These are phyloP conservation scores for Usnea hakonensis DNA, from an alignment of 495 filamentous ascomycete species.

Conservation along the genomic window DNA sequence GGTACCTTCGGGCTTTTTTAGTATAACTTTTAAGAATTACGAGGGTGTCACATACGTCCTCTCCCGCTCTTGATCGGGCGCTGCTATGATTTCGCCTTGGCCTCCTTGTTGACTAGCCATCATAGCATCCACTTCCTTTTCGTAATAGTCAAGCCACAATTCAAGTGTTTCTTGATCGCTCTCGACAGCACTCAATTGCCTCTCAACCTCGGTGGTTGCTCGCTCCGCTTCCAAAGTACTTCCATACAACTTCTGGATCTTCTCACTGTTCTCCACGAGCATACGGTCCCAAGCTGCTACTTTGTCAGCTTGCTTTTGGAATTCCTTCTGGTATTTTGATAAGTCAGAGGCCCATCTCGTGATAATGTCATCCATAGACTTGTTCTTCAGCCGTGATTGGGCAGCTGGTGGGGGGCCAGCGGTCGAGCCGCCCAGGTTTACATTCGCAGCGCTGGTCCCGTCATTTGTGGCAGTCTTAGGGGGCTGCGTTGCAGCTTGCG, in stretches of 20 bases:
- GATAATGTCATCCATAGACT: conserved; percentile 99
- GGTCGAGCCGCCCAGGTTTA: conserved; percentile 58
- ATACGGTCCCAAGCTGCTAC: conserved; percentile 86
- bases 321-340: conserved; percentile 91
- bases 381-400: conserved; percentile 87
- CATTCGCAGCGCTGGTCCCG: conserved; percentile 25
- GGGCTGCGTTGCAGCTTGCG: conserved; percentile 19
- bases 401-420: conserved; percentile 66
- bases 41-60: conserved; percentile 51
- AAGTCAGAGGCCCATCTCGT: conserved; percentile 95
- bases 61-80: conserved; percentile 90
- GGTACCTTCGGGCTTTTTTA: conserved; percentile 49
- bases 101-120: conserved; percentile 58
- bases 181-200: conserved; percentile 80
- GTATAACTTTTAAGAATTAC: neutral
- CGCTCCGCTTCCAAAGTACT: conserved; percentile 86
- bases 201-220: conserved; percentile 82
- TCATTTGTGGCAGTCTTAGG: conserved; percentile 20
- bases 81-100: conserved; percentile 62
- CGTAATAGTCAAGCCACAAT: conserved; percentile 78
- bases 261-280: conserved; percentile 84
- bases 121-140: conserved; percentile 79
- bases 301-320: conserved; percentile 77
- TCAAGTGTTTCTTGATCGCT: conserved; percentile 84
- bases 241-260: conserved; percentile 81